These are phyloP conservation scores for Xylariaceae sp. DNA, from an alignment of 2,329 filamentous ascomycete species.

Conservation along the genomic window DNA sequence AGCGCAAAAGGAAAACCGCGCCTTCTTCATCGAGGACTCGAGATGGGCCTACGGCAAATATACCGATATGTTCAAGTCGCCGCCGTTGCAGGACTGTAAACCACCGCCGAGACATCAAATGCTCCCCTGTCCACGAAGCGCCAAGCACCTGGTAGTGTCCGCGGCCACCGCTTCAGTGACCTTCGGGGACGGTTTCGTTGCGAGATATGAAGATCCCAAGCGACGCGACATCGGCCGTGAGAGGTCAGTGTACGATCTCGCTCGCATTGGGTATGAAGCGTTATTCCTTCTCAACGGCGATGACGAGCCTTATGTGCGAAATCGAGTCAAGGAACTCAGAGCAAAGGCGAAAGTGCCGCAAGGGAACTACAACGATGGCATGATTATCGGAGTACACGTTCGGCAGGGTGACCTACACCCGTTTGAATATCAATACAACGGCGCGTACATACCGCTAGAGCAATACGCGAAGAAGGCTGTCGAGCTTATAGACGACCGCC, in stretches of 20 bases:
- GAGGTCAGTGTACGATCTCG: conserved; percentile 61
- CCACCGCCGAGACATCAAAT: conserved; percentile 71
- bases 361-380: conserved; percentile 42
- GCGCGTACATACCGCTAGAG: conserved; percentile 71
- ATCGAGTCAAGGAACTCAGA: conserved; percentile 53
- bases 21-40: conserved; percentile 81
- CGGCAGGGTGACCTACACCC: conserved; percentile 76
- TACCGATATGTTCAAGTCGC: conserved; percentile 63
- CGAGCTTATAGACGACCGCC: conserved; percentile 46
- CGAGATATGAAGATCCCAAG: conserved; percentile 44
- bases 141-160: conserved; percentile 69
- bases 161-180: conserved; percentile 59
- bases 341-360: conserved; percentile 39
- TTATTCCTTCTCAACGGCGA: conserved; percentile 65
- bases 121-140: conserved; percentile 71
- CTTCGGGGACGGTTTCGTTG: conserved; percentile 56
- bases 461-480: conserved; percentile 58
- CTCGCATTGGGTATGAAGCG: conserved; percentile 64
- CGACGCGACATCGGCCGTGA: conserved; percentile 47
- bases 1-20: conserved; percentile 64
- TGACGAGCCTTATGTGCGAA: conserved; percentile 59
- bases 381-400: conserved; percentile 67
- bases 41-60: conserved; percentile 79
- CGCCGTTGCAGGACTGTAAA: conserved; percentile 59
- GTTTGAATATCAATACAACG: conserved; percentile 67